Evolutionary conservation across 2,329 filamentous ascomycete species (phyloP).

Genomic region (Didymella exigua): DNA sequence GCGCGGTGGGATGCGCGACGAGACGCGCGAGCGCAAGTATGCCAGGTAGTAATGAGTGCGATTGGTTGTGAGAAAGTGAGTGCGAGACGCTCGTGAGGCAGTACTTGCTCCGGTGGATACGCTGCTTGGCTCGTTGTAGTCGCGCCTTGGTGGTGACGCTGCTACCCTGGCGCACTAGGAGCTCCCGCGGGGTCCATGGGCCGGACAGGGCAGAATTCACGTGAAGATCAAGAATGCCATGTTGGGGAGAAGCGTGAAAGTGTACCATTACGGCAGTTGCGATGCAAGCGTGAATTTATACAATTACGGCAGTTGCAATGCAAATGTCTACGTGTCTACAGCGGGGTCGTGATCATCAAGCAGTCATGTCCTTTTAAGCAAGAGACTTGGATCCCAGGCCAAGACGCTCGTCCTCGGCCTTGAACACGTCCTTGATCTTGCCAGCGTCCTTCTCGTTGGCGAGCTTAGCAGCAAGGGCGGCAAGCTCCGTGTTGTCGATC

Average conservation of each 20-base stretch:
- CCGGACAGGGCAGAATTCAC: slow-evolving; percentile 3
- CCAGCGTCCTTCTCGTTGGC: slow-evolving; percentile 75
- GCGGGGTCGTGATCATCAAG: slow-evolving; percentile 7
- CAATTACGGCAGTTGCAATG: slow-evolving; percentile 5
- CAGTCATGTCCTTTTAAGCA: slow-evolving; percentile 20
- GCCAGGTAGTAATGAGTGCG: not conserved
- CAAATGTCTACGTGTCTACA: slow-evolving; percentile 29
- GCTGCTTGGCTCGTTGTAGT: slow-evolving; percentile 29
- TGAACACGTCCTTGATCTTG: slow-evolving; percentile 86
- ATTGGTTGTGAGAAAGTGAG: not conserved
- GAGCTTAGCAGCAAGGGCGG: slow-evolving; percentile 79
- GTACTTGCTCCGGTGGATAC: slow-evolving; percentile 23
- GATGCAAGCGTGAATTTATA: not conserved
- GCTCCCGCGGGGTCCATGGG: slow-evolving; percentile 3
- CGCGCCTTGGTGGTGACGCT: slow-evolving; percentile 14
- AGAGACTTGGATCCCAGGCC: slow-evolving; percentile 76
- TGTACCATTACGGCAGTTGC: not conserved
- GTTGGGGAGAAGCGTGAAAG: not conserved
- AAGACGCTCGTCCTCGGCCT: slow-evolving; percentile 76
- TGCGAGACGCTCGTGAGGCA: slow-evolving; percentile 6
- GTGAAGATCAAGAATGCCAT: not conserved
- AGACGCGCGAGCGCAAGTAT: slow-evolving; percentile 4
- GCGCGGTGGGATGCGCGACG: slow-evolving; percentile 8
- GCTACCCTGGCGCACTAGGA: slow-evolving; percentile 6
- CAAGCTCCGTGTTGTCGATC: slow-evolving; percentile 90